A percentile compares a stretch with the other conserved stretches of the same genome.
These are phyloP conservation scores for Fusarium drepaniforme DNA, from an alignment of 2,329 filamentous ascomycete genomes.

Conservation along the genomic window DNA sequence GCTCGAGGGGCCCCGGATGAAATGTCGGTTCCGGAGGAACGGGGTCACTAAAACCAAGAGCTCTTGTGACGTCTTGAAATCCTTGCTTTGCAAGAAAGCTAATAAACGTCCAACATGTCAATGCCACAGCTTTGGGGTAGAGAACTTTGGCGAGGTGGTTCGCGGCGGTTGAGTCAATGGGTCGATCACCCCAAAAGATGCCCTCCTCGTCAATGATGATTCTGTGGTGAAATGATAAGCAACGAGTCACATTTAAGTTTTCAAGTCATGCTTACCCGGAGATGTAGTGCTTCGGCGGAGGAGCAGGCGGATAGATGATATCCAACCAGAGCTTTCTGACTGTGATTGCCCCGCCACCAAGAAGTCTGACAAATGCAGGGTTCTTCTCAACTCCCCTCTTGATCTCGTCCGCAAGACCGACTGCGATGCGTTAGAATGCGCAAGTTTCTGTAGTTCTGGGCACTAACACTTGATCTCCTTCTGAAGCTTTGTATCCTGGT, in stretches of 20 bases:
- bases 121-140: slow-evolving; percentile 65
- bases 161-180: slow-evolving; percentile 62
- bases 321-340: slow-evolving; percentile 70
- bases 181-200: slow-evolving; percentile 60
- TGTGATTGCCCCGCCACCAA: slow-evolving; percentile 61
- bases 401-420: slow-evolving; percentile 50
- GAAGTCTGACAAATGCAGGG: slow-evolving; percentile 53
- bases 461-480: slow-evolving; percentile 60
- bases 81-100: slow-evolving; percentile 62
- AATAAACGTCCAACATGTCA: slow-evolving; percentile 65
- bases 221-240: slow-evolving; percentile 45
- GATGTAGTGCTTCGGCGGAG: slow-evolving; percentile 70
- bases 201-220: slow-evolving; percentile 63
- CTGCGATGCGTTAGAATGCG: slow-evolving; percentile 38
- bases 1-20: slow-evolving; percentile 48
- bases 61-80: slow-evolving; percentile 55
- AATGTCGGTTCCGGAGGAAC: slow-evolving; percentile 46
- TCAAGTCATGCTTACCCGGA: slow-evolving; percentile 64
- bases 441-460: neutral
- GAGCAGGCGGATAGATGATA: slow-evolving; percentile 68
- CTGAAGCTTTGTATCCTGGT: slow-evolving; percentile 62
- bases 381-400: slow-evolving; percentile 55
- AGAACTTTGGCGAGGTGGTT: slow-evolving; percentile 61
- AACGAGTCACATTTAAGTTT: slow-evolving; percentile 36
- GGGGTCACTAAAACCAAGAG: slow-evolving; percentile 57